Evolutionary conservation across 2,329 filamentous ascomycete species (phyloP).

Genomic region (Claviceps spartinae): DNA sequence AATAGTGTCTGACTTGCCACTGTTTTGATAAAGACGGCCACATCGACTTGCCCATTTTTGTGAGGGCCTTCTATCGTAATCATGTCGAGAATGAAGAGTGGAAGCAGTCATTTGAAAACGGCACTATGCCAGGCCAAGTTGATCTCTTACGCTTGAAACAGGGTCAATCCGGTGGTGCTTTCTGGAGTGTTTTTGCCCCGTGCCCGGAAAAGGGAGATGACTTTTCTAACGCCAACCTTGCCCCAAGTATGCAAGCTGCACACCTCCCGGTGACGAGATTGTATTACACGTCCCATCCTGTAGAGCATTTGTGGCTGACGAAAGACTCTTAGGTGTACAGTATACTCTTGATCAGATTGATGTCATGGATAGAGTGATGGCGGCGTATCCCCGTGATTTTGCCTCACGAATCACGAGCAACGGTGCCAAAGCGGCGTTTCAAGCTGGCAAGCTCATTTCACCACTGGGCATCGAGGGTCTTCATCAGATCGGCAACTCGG

Average conservation of each 20-base stretch:
- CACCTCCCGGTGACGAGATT: background rate
- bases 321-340: slow-evolving; percentile 35
- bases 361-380: slow-evolving; percentile 49
- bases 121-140: slow-evolving; percentile 53
- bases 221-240: slow-evolving; percentile 61
- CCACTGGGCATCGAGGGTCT: slow-evolving; percentile 75
- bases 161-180: slow-evolving; percentile 70
- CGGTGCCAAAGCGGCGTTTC: slow-evolving; percentile 43
- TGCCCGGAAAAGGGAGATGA: slow-evolving; percentile 63
- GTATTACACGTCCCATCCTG: background rate
- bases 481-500: slow-evolving; percentile 83
- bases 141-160: slow-evolving; percentile 63
- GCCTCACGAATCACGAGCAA: slow-evolving; percentile 40
- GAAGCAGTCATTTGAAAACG: slow-evolving; percentile 58
- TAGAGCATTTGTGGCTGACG: background rate
- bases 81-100: slow-evolving; percentile 66
- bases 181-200: slow-evolving; percentile 77
- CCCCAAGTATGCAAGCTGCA: slow-evolving; percentile 33
- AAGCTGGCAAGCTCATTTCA: slow-evolving; percentile 45
- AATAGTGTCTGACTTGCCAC: background rate
- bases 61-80: slow-evolving; percentile 56
- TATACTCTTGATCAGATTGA: slow-evolving; percentile 62
- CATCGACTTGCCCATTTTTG: slow-evolving; percentile 68
- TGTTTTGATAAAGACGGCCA: slow-evolving; percentile 55
- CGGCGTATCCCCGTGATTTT: slow-evolving; percentile 46